A percentile compares a stretch with the other conserved stretches of the same genome.
Conservation (phyloP, 768 basidiomycete species). For the Leccinum rimulosum region DNA sequence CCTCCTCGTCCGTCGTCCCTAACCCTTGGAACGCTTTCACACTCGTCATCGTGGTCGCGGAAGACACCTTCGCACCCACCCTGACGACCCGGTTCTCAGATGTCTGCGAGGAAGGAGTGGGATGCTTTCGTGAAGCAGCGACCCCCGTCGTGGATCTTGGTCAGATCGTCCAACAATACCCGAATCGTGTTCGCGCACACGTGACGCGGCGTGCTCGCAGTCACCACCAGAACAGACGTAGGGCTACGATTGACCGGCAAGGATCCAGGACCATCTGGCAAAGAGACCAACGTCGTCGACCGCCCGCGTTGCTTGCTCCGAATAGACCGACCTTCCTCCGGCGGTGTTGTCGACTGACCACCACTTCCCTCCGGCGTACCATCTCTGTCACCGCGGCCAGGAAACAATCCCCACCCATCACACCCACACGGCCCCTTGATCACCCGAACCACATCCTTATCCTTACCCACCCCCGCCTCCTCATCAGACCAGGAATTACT, state of each 20-base stretch:
- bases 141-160: constrained; percentile 60
- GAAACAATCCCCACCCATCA: constrained; percentile 28
- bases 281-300: constrained; percentile 34
- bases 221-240: constrained; percentile 59
- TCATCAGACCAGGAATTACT: constrained; percentile 76
- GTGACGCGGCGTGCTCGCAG: constrained; percentile 64
- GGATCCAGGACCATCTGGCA: constrained; percentile 13
- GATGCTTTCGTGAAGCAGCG: no score
- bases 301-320: constrained; percentile 43
- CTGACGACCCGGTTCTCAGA: constrained; percentile 39
- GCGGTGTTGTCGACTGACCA: constrained; percentile 12
- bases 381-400: not conserved
- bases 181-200: constrained; percentile 75
- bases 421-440: constrained; percentile 43
- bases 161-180: constrained; percentile 70
- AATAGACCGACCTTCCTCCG: constrained; percentile 28
- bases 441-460: constrained; percentile 33
- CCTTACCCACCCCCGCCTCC: constrained; percentile 39
- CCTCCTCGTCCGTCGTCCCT: constrained; percentile 59
- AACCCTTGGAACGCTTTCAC: constrained; percentile 69
- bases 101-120: no score
- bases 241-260: constrained; percentile 14
- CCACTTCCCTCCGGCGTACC: constrained; percentile 11
- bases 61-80: constrained; percentile 22
- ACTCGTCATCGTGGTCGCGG: constrained; percentile 28